phyloP scores from a whole-genome alignment of 2,329 filamentous ascomycete genomes.

The Aspergillus phoenicis region DNA sequence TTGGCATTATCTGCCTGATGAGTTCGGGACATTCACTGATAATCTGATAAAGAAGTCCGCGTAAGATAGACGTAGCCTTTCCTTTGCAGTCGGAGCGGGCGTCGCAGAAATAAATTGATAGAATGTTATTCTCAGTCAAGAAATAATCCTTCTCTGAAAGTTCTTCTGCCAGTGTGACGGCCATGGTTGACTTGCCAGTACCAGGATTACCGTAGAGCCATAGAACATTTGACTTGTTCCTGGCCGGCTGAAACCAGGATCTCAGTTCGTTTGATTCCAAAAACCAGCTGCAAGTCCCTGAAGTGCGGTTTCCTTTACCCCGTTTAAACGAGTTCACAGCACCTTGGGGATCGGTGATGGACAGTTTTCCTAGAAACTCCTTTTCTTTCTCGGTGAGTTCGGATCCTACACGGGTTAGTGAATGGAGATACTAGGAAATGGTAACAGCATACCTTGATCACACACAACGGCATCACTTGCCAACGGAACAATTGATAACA shows the following conservation, averaged over 20 bases:
- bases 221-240: conserved; percentile 8
- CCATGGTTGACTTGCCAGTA: conserved; percentile 20
- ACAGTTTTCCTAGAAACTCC: too few species aligned
- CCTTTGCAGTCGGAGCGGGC: conserved; percentile 7
- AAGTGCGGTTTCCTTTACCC: not conserved
- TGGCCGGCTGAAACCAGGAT: conserved; percentile 14
- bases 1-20: conserved; percentile 11
- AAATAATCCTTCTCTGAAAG: not conserved
- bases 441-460: too few species aligned
- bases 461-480: too few species aligned
- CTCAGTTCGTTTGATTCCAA: conserved; percentile 17
- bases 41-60: conserved; percentile 18
- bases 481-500: too few species aligned
- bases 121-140: not conserved
- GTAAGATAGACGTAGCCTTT: conserved; percentile 15
- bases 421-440: too few species aligned
- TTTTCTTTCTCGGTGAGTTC: too few species aligned
- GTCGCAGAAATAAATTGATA: conserved; percentile 18
- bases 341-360: too few species aligned
- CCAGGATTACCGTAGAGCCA: conserved; percentile 25
- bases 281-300: conserved; percentile 18
- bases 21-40: conserved; percentile 9
- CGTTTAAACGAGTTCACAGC: too few species aligned
- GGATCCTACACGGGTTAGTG: too few species aligned
- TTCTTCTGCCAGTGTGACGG: not conserved